Percentiles rank a stretch among this genome's conserved stretches.
phyloP scores from a whole-genome alignment of 1,139 yeast genomes.

The Saccharomyces hybrid region DNA sequence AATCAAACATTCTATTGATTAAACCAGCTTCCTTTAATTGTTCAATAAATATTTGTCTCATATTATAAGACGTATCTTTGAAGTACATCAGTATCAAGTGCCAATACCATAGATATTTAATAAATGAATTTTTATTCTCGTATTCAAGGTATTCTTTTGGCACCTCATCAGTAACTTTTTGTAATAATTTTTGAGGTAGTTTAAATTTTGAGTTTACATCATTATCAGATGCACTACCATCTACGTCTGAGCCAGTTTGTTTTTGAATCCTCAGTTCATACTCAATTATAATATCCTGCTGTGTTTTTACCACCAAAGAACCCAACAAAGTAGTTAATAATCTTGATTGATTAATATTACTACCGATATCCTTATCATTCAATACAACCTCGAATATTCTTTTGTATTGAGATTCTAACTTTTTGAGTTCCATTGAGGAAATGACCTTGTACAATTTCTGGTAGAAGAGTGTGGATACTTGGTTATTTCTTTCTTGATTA shows the following conservation, averaged over 20 bases:
- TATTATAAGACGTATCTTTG: conserved; percentile 55
- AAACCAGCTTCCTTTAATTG: conserved; percentile 46
- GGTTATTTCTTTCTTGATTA: conserved; percentile 16
- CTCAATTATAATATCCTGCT: conserved; percentile 56
- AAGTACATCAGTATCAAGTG: conserved; percentile 54
- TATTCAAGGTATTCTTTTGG: conserved; percentile 37
- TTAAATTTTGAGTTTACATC: conserved; percentile 18
- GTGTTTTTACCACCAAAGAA: conserved; percentile 34
- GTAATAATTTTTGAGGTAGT: conserved; percentile 20
- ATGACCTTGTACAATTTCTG: conserved; percentile 18
- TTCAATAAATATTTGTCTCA: conserved; percentile 53
- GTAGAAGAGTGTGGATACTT: conserved; percentile 24
- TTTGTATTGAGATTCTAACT: conserved; percentile 14
- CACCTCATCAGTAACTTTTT: conserved; percentile 8
- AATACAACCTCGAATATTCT: conserved; percentile 13
- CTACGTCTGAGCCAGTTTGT: conserved; percentile 21
- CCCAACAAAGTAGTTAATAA: conserved; percentile 34
- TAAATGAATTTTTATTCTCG: conserved; percentile 33
- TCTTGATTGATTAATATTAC: conserved; percentile 32
- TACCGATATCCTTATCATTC: not conserved
- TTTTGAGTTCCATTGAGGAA: conserved; percentile 9
- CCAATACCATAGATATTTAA: conserved; percentile 66
- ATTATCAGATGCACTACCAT: conserved; percentile 17
- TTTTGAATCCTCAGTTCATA: conserved; percentile 41
- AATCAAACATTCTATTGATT: conserved; percentile 43